These are phyloP conservation scores for Scheffersomyces spartinae DNA, from an alignment of 805 yeast genomes.

Conservation along the genomic window DNA sequence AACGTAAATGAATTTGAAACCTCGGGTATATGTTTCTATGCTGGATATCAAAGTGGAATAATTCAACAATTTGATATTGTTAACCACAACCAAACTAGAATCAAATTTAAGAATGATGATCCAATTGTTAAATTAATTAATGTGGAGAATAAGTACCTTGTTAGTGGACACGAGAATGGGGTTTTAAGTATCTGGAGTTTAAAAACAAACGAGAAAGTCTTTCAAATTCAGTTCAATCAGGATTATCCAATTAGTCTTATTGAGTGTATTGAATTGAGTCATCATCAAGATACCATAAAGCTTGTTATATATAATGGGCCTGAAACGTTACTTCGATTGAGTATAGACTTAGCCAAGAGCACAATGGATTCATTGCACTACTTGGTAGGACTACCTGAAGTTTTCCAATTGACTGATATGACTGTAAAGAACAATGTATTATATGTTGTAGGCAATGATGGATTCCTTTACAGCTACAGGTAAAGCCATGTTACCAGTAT, in stretches of 20 bases:
- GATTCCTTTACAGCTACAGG: too few species aligned
- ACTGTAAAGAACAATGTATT: conserved; percentile 3
- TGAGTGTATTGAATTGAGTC: conserved; percentile 1
- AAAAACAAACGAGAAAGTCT: too few species aligned
- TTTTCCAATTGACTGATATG: conserved; percentile 9
- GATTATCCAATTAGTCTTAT: conserved; percentile 2
- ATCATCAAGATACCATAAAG: not conserved
- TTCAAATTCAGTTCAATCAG: conserved; percentile 3
- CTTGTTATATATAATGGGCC: conserved; percentile 14
- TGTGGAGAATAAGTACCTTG: conserved; percentile 4
- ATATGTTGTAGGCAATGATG: conserved; percentile 6
- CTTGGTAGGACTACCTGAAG: conserved; percentile 15
- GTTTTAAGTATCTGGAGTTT: conserved; percentile 7
- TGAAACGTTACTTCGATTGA: conserved; percentile 10
- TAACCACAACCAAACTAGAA: conserved; percentile 8
- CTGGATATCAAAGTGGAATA: conserved; percentile 31
- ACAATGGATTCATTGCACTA: conserved; percentile 4
- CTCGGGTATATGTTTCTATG: conserved; percentile 28
- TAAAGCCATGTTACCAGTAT: too few species aligned
- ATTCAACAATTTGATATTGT: conserved; percentile 12
- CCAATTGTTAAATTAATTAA: conserved; percentile 8
- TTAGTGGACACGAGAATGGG: conserved; percentile 13
- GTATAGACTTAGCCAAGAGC: conserved; percentile 3
- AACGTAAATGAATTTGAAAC: conserved; percentile 36
- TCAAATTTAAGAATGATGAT: conserved; percentile 1